These are phyloP conservation scores for Dacryopinax spathularia DNA, from an alignment of 768 basidiomycete genomes.

Conservation along the genomic window DNA sequence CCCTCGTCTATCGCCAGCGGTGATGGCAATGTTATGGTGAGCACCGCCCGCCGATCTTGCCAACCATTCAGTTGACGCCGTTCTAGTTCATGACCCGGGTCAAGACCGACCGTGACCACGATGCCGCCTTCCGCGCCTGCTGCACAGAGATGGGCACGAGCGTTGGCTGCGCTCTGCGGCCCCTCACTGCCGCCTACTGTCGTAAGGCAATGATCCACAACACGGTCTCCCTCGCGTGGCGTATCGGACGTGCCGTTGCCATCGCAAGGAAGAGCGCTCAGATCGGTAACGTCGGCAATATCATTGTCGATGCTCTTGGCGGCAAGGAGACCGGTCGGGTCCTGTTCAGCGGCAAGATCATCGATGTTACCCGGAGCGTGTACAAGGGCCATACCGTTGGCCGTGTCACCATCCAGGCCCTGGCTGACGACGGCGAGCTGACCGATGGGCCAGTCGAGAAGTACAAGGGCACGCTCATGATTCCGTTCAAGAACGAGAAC, in stretches of 20 bases:
- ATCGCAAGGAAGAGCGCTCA: neutral
- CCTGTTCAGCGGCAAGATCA: slow-evolving; percentile 20
- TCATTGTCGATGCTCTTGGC: slow-evolving; percentile 8
- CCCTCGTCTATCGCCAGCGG: slow-evolving; percentile 13
- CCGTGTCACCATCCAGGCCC: neutral
- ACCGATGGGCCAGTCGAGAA: neutral
- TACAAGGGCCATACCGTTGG: slow-evolving; percentile 23
- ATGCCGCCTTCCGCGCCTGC: slow-evolving; percentile 10
- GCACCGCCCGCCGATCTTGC: neutral
- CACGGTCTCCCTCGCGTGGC: slow-evolving; percentile 20
- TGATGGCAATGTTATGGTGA: neutral
- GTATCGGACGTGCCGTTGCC: slow-evolving; percentile 19
- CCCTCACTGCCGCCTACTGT: slow-evolving; percentile 15
- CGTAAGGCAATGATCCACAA: slow-evolving; percentile 16
- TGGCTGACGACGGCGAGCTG: neutral
- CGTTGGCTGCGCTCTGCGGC: slow-evolving; percentile 15
- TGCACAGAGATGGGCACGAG: slow-evolving; percentile 20
- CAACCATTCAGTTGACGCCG: too few species aligned
- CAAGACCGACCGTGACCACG: slow-evolving; percentile 15
- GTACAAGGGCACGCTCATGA: slow-evolving; percentile 3
- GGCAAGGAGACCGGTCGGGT: slow-evolving; percentile 10
- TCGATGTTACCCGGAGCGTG: slow-evolving; percentile 20
- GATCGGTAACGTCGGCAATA: slow-evolving; percentile 1
- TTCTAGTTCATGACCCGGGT: slow-evolving; percentile 5
- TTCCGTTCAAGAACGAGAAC: slow-evolving; percentile 11